Percentiles rank a stretch among this genome's conserved stretches.
Evolutionary conservation across 202 grass and related monocot species (phyloP).

Genomic region (Panicum virgatum): DNA sequence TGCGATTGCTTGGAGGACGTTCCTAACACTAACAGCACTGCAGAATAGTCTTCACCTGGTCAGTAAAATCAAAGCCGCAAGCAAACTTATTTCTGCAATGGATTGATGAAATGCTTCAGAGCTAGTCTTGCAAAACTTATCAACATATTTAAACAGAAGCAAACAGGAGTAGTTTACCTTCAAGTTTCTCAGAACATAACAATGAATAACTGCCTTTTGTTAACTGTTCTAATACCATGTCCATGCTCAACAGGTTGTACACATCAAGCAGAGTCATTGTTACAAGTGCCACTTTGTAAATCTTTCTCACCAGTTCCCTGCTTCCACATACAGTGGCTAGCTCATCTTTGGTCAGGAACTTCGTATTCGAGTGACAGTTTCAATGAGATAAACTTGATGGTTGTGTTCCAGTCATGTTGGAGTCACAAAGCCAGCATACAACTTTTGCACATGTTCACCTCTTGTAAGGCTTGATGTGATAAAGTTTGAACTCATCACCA

Average conservation of each 20-base stretch:
- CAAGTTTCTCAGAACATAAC: neutral
- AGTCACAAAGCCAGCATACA: neutral
- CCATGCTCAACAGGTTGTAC: neutral
- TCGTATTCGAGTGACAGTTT: neutral
- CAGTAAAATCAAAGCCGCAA: neutral
- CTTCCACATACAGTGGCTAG: neutral
- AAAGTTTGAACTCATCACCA: conserved; percentile 70
- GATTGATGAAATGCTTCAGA: neutral
- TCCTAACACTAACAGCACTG: neutral
- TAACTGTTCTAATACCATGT: neutral
- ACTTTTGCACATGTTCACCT: conserved; percentile 40
- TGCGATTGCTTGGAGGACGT: neutral
- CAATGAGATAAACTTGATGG: neutral
- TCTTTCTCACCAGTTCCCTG: neutral
- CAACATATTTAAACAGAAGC: neutral
- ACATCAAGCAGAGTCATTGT: neutral
- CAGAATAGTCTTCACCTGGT: neutral
- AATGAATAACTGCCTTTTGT: neutral
- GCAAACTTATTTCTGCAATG: neutral
- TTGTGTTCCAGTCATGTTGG: neutral
- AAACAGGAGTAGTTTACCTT: conserved; percentile 10
- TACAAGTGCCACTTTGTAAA: neutral
- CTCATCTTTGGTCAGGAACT: neutral
- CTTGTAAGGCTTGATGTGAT: conserved; percentile 90
- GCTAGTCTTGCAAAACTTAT: neutral